phyloP scores from a whole-genome alignment of 768 basidiomycete species.

The Termitomyces sp. region DNA sequence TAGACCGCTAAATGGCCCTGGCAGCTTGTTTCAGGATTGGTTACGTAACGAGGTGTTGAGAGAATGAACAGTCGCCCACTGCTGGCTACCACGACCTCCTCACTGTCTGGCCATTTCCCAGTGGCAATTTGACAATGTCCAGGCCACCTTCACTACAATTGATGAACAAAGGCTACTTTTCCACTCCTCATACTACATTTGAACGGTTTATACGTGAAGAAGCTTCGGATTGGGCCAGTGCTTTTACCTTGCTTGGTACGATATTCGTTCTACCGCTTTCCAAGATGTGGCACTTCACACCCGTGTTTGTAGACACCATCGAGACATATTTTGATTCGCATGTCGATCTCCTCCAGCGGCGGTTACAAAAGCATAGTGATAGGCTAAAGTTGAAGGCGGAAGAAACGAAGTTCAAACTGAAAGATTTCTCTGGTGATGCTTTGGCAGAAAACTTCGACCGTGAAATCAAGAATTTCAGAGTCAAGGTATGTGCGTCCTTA shows the following conservation, averaged over 20 bases:
- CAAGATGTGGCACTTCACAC: conserved; percentile 20
- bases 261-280: not conserved
- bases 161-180: conserved; percentile 50
- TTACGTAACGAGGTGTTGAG: conserved; percentile 10
- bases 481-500: conserved; percentile 55
- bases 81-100: conserved; percentile 3
- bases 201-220: conserved; percentile 76
- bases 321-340: conserved; percentile 96
- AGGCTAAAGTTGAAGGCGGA: conserved; percentile 78
- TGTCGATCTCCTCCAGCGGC: conserved; percentile 75
- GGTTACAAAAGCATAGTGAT: conserved; percentile 82
- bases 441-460: conserved; percentile 77
- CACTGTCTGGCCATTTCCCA: conserved; percentile 2
- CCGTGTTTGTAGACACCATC: conserved; percentile 62
- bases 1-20: not conserved
- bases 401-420: conserved; percentile 64
- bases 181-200: conserved; percentile 39
- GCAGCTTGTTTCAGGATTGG: conserved; percentile 5
- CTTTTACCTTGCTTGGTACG: conserved; percentile 82
- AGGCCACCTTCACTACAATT: conserved; percentile 38
- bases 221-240: conserved; percentile 69
- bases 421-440: conserved; percentile 54
- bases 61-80: not conserved
- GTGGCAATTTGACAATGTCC: conserved; percentile 23
- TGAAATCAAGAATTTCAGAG: conserved; percentile 80